Evolutionary conservation across 2,329 filamentous ascomycete species (phyloP).

Genomic region (Pseudopithomyces maydicus): DNA sequence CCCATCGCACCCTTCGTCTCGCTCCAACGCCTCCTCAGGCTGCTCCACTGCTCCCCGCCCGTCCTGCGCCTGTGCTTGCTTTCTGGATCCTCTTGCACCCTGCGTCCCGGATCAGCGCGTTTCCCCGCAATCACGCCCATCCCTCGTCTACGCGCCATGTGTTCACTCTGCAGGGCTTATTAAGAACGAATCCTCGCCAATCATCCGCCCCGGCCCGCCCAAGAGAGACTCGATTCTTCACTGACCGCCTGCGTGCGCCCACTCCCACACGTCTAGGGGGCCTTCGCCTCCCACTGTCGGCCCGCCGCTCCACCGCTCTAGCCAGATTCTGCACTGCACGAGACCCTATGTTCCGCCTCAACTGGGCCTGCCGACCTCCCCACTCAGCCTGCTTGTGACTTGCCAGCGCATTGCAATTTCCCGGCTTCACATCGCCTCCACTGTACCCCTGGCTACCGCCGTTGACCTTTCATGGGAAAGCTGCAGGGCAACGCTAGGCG

Average conservation of each 20-base stretch:
- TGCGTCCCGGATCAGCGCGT: constrained; percentile 4
- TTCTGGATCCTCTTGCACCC: neutral
- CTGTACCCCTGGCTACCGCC: neutral
- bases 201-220: constrained; percentile 12
- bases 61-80: neutral
- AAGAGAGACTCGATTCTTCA: neutral
- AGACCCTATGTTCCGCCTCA: constrained; percentile 35
- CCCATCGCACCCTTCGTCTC: neutral
- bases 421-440: constrained; percentile 4
- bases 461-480: constrained; percentile 24
- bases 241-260: constrained; percentile 9
- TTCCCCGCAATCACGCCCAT: constrained; percentile 12
- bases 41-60: neutral
- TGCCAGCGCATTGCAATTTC: constrained; percentile 23
- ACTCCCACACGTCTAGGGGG: constrained; percentile 12
- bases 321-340: constrained; percentile 36
- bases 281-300: constrained; percentile 22
- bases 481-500: constrained; percentile 24
- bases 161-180: constrained; percentile 19
- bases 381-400: constrained; percentile 23
- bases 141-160: constrained; percentile 11
- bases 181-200: constrained; percentile 25
- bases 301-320: constrained; percentile 28
- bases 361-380: constrained; percentile 23
- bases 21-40: neutral